Percentiles rank a stretch among this genome's conserved stretches.
These are phyloP conservation scores for Cyberlindnera subsufficiens DNA, from an alignment of 805 yeast genomes.

Conservation along the genomic window DNA sequence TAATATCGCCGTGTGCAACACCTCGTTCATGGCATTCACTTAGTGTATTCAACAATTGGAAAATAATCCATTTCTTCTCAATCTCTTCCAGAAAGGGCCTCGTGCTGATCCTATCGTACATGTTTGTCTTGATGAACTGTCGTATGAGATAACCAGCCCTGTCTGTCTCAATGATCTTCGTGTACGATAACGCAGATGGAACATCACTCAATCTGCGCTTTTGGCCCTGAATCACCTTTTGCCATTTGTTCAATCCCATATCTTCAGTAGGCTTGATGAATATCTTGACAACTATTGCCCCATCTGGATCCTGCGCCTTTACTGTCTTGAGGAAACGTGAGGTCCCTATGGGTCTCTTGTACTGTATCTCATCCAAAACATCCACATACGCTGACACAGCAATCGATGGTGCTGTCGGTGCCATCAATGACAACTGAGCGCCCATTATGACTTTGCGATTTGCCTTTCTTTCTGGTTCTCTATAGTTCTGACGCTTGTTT, in stretches of 20 bases:
- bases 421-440: constrained; percentile 73
- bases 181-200: constrained; percentile 66
- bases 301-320: constrained; percentile 68
- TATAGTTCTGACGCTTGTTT: not conserved
- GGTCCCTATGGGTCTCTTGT: constrained; percentile 67
- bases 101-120: constrained; percentile 83
- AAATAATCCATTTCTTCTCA: constrained; percentile 81
- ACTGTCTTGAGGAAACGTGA: constrained; percentile 84
- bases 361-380: constrained; percentile 69
- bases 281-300: constrained; percentile 71
- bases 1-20: constrained; percentile 84
- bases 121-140: constrained; percentile 69
- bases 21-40: constrained; percentile 54
- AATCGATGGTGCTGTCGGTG: constrained; percentile 89
- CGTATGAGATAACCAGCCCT: constrained; percentile 88
- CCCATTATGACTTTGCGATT: constrained; percentile 50
- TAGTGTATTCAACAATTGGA: constrained; percentile 66
- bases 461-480: not conserved
- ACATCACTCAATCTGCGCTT: constrained; percentile 37
- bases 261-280: constrained; percentile 65
- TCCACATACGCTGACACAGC: constrained; percentile 88
- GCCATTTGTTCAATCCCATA: constrained; percentile 19
- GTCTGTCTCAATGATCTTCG: constrained; percentile 75
- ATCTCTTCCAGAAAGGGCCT: constrained; percentile 80
- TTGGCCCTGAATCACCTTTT: constrained; percentile 26